phyloP scores from a whole-genome alignment of 73 alveolate species.

The Paramecium pentaurelia region DNA sequence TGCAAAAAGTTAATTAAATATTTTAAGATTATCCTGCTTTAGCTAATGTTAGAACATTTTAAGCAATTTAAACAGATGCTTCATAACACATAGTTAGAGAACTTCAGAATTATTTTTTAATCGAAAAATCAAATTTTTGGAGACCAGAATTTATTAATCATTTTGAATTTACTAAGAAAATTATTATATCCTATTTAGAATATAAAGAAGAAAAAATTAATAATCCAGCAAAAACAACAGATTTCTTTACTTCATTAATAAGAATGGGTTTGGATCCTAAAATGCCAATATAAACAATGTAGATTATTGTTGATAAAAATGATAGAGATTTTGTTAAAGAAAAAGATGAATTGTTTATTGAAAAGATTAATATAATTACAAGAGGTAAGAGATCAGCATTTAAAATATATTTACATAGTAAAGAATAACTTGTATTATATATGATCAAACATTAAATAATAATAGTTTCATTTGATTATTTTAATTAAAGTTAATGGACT shows the following conservation, averaged over 20 bases:
- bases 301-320: not conserved
- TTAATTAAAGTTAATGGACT: not conserved
- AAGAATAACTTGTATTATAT: not conserved
- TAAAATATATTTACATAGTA: not conserved
- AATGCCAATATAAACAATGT: not conserved
- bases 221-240: conserved; percentile 15
- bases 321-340: not conserved
- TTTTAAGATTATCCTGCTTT: conserved; percentile 28
- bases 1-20: conserved; percentile 5
- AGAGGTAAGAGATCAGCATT: not conserved
- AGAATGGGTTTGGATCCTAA: conserved; percentile 23
- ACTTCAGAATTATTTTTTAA: not conserved
- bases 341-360: not conserved
- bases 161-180: not conserved
- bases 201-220: not conserved
- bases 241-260: not conserved
- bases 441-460: not conserved
- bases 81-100: not conserved
- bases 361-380: not conserved
- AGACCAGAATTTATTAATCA: not conserved
- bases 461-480: not conserved
- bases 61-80: conserved; percentile 25
- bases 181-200: not conserved
- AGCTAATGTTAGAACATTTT: conserved; percentile 16
- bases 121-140: conserved; percentile 14